Evolutionary conservation across 768 basidiomycete genomes (phyloP), one percentile per base, ranked within the genome.

Genomic region (Trametes maxima): DNA sequence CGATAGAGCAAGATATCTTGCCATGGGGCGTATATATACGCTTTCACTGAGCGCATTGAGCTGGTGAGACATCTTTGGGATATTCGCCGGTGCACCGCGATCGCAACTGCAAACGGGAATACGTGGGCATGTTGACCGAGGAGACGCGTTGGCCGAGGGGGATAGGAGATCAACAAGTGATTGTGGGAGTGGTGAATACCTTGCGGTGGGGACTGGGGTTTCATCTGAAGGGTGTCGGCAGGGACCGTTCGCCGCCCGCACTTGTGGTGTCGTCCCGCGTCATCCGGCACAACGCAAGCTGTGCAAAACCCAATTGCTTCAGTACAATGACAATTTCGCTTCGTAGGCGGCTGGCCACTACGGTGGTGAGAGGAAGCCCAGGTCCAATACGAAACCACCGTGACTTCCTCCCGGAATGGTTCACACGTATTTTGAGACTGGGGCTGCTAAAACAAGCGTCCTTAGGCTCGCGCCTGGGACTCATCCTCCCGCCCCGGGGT

Each of bases 11-110:
- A 16, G 25, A 25, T n/a, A 39, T 46, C 11, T 6, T n/a, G 36
- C 22, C 28, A 11, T 24, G 37, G 3, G 35, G 17, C 13, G 39
- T 48, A 43, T 58, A 58, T 63, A 63, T 63, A 59, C 42, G 45
- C 25, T 43, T 28, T 48, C 22, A 49, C n/a, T 6, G 2, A 11
- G n/a, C 17, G 40, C 22, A 13, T 49, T 12, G 22, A 8, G 33
- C 17, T 42, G 56, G 25, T 57, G 56, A 57, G 56, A 57, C 56
- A 57, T 40, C 37, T 6, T 39, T 7, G 17, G 2, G 47, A 43
- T 12, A 22, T 33, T 40, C 24, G 43, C 57, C 28, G 47, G 48
- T 36, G 57, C 25, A 19, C 25, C 4, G 36, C 22, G 35, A 37
- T 21, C 5, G 57, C 17, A 58, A 33, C 5, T 40, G 21, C 14